A percentile compares a stretch with the other conserved stretches of the same genome.
Conservation (phyloP, 163 green algal species). For the Chloromonas sp. region DNA sequence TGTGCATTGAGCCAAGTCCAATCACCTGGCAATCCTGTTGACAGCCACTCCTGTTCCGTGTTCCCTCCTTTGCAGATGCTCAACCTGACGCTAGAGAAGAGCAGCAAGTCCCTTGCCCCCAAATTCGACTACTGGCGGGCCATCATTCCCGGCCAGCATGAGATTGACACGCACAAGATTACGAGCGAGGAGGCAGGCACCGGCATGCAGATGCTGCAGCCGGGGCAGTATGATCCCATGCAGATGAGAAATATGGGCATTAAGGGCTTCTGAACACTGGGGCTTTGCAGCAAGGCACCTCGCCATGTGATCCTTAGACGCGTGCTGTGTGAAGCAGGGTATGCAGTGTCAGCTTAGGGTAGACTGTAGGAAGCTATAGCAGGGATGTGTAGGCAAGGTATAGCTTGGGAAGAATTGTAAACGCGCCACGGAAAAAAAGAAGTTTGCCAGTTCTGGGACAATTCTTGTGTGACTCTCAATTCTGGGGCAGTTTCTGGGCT, state of each 20-base stretch:
- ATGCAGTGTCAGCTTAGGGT: no score
- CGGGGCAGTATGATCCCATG: slow-evolving; percentile 25
- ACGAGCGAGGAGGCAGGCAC: slow-evolving; percentile 8
- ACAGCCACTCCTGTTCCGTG: no score
- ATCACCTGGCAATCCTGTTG: no score
- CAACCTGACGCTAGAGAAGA: slow-evolving; percentile 35
- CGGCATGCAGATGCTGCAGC: slow-evolving; percentile 33
- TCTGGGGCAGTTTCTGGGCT: no score
- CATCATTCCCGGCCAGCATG: slow-evolving; percentile 28
- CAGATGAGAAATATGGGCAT: slow-evolving; percentile 28
- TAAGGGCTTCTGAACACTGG: slow-evolving; percentile 8
- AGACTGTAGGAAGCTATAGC: no score
- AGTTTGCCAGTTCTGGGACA: no score
- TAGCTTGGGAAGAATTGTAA: no score
- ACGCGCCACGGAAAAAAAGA: no score
- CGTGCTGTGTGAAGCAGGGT: no score
- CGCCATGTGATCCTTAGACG: neutral
- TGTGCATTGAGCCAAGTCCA: no score
- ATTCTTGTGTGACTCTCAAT: no score
- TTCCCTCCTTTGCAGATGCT: slow-evolving; percentile 22
- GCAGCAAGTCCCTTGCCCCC: slow-evolving; percentile 30
- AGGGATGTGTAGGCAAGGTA: no score
- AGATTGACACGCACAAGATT: slow-evolving; percentile 48
- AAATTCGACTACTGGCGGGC: slow-evolving; percentile 49
- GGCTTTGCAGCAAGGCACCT: neutral